Evolutionary conservation across 495 filamentous ascomycete species (phyloP), one percentile per base, ranked within the genome.

Genomic region (Penicilliopsis zonata): DNA sequence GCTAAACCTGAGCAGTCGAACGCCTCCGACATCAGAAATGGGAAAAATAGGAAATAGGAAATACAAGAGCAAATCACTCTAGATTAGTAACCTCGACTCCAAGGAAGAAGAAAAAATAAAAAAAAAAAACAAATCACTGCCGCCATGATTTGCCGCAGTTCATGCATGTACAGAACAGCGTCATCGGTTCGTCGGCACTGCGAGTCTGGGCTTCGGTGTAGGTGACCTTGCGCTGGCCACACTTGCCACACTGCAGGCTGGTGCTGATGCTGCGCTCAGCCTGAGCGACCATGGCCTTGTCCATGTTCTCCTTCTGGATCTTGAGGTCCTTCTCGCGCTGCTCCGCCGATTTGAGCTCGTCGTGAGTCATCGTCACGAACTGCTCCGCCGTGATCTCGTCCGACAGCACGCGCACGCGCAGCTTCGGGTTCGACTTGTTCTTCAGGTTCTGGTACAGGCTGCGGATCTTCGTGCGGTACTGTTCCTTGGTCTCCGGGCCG

Each of bases 201-300:
- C 92, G 76, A 4, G 90, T 96, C 64, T 96, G 92, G 17, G 92
- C 90, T 59, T 95, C 90, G 19, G 72, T 86, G 53, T 98, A 98
- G 42, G 76, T 80, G 47, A 98, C 90, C 65, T 83, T 90, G 63
- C 82, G 86, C 68, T 93, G 72, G 24, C 76, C 74, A 53, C 90
- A 96, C 60, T 82, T 82, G 36, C 85, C 73, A 57, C 90, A 98
- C 58, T 80, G 78, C 40, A 96, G 67, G 24, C 72, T 75, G 42
- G 80, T 80, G 52, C 76, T 84, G 59, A 92, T 82, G 48, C 73
- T 80, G 62, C 78, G 82, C 59, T 88, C 80, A 2, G 67, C 76
- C 34, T 53, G 81, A 31, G 87, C 82, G 14, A 92, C 86, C 71
- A 93, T 82, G 0, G 90, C 81, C 53, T 88, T 81, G 63, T 84